Conservation (phyloP, 441 rosid species). For the Oxalis stricta region DNA sequence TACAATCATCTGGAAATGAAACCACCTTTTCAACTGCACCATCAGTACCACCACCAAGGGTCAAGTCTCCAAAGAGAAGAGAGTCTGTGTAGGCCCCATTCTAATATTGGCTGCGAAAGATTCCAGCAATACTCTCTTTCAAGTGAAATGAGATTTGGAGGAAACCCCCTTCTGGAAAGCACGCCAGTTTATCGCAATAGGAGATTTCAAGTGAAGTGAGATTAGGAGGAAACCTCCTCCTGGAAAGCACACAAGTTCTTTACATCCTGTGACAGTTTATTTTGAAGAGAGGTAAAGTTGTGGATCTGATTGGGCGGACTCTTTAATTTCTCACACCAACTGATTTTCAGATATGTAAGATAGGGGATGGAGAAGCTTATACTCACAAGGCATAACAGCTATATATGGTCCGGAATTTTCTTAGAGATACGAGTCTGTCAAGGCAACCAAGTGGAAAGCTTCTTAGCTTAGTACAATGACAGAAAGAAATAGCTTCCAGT, state of each 20-base stretch:
- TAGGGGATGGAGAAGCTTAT: no score
- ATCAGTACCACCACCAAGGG: no score
- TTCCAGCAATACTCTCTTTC: no score
- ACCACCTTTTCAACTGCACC: no score
- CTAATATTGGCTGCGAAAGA: neutral
- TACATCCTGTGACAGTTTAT: neutral
- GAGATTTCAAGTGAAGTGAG: neutral
- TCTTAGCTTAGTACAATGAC: neutral
- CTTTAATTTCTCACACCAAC: neutral
- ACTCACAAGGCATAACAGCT: no score
- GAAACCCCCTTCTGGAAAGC: neutral
- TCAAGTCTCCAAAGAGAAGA: no score
- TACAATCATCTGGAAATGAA: no score
- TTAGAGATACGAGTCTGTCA: no score
- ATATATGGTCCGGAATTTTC: no score
- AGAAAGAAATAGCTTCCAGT: no score
- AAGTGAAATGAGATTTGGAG: neutral
- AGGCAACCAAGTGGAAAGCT: neutral
- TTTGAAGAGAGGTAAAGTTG: neutral
- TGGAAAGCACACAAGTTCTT: neutral
- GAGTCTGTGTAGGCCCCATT: neutral
- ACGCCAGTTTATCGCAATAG: neutral
- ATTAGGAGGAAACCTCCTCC: neutral
- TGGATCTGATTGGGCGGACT: neutral
- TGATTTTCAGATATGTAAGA: neutral